Conservation (phyloP, 495 filamentous ascomycete genomes). For the Chaetomium tenue region DNA sequence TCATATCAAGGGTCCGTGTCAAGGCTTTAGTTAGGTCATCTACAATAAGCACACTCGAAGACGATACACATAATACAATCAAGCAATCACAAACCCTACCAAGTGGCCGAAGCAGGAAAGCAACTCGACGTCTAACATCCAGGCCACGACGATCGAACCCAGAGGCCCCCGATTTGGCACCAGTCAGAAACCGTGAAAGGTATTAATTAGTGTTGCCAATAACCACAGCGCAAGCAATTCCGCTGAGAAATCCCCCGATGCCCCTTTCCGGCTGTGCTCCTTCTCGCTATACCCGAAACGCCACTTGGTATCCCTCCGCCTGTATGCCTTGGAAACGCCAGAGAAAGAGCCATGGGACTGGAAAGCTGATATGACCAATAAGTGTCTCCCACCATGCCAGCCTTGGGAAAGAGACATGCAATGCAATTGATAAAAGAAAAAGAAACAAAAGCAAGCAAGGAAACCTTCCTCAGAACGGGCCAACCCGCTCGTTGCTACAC, state of each 20-base stretch:
- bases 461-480: slow-evolving; percentile 17
- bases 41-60: background rate
- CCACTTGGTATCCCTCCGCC: slow-evolving; percentile 4
- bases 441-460: background rate
- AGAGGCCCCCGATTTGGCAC: background rate
- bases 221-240: background rate
- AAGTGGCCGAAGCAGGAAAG: background rate
- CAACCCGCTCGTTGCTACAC: slow-evolving; percentile 41
- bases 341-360: background rate
- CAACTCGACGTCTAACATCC: background rate
- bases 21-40: background rate
- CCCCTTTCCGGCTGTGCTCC: background rate
- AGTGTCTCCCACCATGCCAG: background rate
- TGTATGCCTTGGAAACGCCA: background rate
- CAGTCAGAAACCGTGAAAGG: background rate
- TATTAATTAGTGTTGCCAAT: background rate
- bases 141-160: background rate
- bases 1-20: background rate
- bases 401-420: background rate
- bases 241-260: background rate
- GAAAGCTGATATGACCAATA: background rate
- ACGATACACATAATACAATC: background rate
- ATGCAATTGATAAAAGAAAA: background rate
- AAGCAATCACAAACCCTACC: background rate
- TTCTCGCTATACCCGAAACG: background rate